Percentiles rank a stretch among this genome's conserved stretches.
phyloP scores from a whole-genome alignment of 441 rosid genomes.

The Mallotus japonicus region DNA sequence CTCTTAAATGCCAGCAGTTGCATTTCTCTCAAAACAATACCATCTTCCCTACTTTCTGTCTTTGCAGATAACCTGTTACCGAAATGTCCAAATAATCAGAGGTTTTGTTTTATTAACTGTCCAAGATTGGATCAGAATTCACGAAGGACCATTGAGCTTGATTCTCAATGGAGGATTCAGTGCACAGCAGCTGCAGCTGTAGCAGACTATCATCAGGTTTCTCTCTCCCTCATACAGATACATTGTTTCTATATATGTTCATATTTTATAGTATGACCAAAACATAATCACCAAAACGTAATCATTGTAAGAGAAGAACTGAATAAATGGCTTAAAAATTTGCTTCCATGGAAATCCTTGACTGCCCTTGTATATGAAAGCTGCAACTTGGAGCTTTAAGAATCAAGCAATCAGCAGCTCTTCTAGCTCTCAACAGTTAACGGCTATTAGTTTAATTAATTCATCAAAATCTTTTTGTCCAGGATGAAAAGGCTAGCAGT shows the following conservation, averaged over 20 bases:
- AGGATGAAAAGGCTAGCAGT: too few species aligned
- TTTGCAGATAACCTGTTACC: background rate
- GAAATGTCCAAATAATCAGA: background rate
- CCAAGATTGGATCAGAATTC: background rate
- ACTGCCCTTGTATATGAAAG: too few species aligned
- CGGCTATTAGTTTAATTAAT: too few species aligned
- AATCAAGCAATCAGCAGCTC: too few species aligned
- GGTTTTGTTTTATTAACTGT: background rate
- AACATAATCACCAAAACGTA: too few species aligned
- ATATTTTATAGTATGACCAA: too few species aligned
- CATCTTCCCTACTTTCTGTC: background rate
- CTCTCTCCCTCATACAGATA: background rate
- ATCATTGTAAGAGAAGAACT: too few species aligned
- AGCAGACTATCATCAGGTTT: background rate
- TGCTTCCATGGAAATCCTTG: too few species aligned
- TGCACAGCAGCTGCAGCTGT: background rate
- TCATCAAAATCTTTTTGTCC: too few species aligned
- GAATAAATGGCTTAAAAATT: too few species aligned
- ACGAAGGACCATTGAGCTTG: background rate
- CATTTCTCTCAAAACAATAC: background rate
- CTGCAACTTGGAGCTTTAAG: too few species aligned
- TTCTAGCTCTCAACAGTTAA: too few species aligned
- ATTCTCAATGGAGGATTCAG: background rate
- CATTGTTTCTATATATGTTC: background rate
- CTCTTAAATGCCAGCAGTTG: background rate